Percentiles rank a stretch among this genome's conserved stretches.
Conservation (phyloP, 345 rosid genomes). For the Heritiera fomes region DNA sequence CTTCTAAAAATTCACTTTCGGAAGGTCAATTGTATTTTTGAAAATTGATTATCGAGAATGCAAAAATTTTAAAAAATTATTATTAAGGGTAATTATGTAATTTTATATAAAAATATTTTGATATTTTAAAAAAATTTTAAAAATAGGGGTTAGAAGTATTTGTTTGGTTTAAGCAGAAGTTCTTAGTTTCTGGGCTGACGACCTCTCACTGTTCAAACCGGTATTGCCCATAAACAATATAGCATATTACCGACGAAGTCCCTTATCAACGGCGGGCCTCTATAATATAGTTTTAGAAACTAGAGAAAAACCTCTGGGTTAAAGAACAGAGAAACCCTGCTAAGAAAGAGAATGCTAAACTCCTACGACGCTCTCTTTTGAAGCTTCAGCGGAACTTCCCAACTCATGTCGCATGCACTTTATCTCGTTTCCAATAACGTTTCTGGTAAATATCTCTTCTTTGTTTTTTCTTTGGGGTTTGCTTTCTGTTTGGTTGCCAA, state of each 20-base stretch:
- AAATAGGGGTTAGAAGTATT: too few species aligned
- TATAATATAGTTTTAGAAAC: too few species aligned
- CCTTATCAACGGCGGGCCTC: slow-evolving; percentile 3
- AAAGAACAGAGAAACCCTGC: neutral
- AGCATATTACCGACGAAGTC: neutral
- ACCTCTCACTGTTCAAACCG: neutral
- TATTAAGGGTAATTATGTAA: too few species aligned
- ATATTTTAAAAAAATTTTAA: too few species aligned
- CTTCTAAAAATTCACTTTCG: too few species aligned
- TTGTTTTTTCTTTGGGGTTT: neutral
- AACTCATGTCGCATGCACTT: slow-evolving; percentile 19
- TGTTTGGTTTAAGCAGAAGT: too few species aligned
- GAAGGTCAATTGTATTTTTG: too few species aligned
- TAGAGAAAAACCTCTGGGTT: neutral
- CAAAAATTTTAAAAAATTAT: too few species aligned
- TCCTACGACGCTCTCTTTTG: neutral
- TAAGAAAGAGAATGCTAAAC: neutral
- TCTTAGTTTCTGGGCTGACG: too few species aligned
- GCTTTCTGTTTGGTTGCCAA: slow-evolving; percentile 9
- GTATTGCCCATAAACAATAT: neutral
- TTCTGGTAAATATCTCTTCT: neutral
- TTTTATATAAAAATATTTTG: too few species aligned
- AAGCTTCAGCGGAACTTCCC: neutral
- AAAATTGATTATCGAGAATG: too few species aligned
- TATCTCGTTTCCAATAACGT: slow-evolving; percentile 11